Percentiles rank a stretch among this genome's conserved stretches.
Evolutionary conservation across 371 early-diverging fungal species (phyloP).

Genomic region (Circinella minor): DNA sequence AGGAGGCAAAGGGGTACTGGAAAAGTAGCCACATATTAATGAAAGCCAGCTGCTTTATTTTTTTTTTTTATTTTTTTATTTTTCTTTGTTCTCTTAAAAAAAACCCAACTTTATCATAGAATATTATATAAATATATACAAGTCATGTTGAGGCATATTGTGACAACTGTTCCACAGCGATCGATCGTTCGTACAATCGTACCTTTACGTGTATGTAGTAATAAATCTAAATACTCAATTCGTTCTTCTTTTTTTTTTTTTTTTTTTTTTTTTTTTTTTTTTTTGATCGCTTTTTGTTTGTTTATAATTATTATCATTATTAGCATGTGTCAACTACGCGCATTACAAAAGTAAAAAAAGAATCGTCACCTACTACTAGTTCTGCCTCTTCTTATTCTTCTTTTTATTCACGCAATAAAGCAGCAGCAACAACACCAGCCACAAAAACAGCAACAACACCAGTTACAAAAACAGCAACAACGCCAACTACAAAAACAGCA

Average conservation of each 20-base stretch:
- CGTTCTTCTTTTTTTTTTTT: not conserved
- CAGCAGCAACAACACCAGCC: too few relatives aligned
- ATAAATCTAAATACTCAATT: too few relatives aligned
- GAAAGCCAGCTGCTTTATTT: not conserved
- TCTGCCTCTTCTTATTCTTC: too few relatives aligned
- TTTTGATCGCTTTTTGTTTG: too few relatives aligned
- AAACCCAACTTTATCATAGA: not conserved
- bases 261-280: too few relatives aligned
- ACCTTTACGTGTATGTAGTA: not conserved
- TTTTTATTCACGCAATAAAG: too few relatives aligned
- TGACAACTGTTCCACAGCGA: not conserved
- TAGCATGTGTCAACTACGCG: slow-evolving; percentile 5
- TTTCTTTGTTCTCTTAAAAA: not conserved
- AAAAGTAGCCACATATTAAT: too few relatives aligned
- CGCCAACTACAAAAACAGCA: too few relatives aligned
- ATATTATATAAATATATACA: not conserved
- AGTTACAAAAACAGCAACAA: too few relatives aligned
- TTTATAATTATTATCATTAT: not conserved
- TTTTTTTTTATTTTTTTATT: not conserved
- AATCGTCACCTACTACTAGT: not conserved
- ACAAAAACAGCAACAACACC: too few relatives aligned
- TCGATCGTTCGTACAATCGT: not conserved
- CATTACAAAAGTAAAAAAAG: slow-evolving; percentile 1
- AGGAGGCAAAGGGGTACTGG: too few relatives aligned
- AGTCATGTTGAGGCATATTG: slow-evolving; percentile 2